Conservation (phyloP, 148 eudicot species). For the Amaranthus palmeri region DNA sequence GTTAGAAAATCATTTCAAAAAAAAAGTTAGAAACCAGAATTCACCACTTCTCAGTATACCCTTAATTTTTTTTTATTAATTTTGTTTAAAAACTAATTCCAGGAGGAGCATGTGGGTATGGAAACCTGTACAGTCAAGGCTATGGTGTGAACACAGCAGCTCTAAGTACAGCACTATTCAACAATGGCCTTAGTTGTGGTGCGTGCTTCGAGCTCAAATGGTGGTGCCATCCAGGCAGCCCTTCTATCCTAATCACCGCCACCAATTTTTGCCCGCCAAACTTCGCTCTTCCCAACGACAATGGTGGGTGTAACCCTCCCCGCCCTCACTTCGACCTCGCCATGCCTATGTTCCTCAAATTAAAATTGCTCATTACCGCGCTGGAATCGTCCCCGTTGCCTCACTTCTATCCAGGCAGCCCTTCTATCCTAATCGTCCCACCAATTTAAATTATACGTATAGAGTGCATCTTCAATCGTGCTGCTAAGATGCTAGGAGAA, state of each 20-base stretch:
- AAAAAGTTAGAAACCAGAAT: no score
- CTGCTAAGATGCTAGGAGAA: no score
- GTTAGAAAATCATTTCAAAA: no score
- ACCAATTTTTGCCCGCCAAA: slow-evolving; percentile 95
- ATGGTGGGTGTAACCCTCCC: slow-evolving; percentile 98
- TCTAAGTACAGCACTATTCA: slow-evolving; percentile 81
- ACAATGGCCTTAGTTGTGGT: slow-evolving; percentile 81
- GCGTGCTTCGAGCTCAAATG: slow-evolving; percentile 81
- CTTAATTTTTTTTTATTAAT: no score
- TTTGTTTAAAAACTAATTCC: background rate
- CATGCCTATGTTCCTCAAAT: slow-evolving; percentile 93
- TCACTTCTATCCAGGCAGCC: no score
- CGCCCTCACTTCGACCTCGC: slow-evolving; percentile 87
- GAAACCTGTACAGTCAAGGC: slow-evolving; percentile 78
- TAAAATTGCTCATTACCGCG: slow-evolving; percentile 84
- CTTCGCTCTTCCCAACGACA: slow-evolving; percentile 62
- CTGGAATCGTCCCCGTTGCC: slow-evolving; percentile 86
- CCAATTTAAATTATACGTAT: no score
- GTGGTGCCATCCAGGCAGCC: slow-evolving; percentile 90
- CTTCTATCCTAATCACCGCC: slow-evolving; percentile 72
- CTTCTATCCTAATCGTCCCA: no score
- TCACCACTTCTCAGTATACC: no score
- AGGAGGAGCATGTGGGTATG: slow-evolving; percentile 92
- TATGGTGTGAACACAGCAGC: slow-evolving; percentile 93
- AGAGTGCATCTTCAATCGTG: no score